phyloP scores from a whole-genome alignment of 805 yeast genomes.

The Pichia membranifaciens region DNA sequence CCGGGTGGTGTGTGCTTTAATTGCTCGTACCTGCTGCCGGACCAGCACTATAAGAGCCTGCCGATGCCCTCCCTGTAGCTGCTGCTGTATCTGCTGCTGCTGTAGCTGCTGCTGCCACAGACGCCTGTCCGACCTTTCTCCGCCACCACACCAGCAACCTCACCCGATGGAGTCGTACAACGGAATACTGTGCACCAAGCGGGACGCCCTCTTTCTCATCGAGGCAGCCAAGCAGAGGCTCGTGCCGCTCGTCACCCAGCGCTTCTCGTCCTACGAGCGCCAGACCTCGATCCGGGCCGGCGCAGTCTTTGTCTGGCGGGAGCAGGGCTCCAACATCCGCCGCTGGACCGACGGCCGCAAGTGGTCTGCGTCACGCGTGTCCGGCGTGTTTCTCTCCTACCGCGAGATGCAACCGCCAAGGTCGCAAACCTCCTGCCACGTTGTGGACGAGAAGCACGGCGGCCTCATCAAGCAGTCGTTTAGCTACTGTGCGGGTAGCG shows the following conservation, averaged over 20 bases:
- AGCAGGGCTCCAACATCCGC: conserved; percentile 61
- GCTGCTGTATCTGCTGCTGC: too few species aligned
- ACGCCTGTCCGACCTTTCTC: too few species aligned
- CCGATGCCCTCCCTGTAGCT: too few species aligned
- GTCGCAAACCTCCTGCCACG: conserved; percentile 17
- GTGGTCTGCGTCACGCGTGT: conserved; percentile 70
- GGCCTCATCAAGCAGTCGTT: conserved; percentile 65
- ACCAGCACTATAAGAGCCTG: too few species aligned
- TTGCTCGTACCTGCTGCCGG: too few species aligned
- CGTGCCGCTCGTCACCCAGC: conserved; percentile 52
- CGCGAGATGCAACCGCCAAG: conserved; percentile 47
- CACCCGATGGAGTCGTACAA: conserved; percentile 49
- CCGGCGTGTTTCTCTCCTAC: conserved; percentile 56
- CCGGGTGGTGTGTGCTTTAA: too few species aligned
- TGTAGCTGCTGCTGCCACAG: too few species aligned
- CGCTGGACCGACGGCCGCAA: conserved; percentile 75
- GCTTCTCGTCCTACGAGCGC: conserved; percentile 54
- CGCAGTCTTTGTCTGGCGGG: conserved; percentile 67
- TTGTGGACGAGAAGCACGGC: conserved; percentile 38
- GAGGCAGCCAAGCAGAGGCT: conserved; percentile 57
- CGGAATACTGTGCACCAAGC: conserved; percentile 51
- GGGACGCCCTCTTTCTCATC: conserved; percentile 58
- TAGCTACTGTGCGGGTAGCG: conserved; percentile 37
- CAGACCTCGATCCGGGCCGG: conserved; percentile 46
- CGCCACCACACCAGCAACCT: background rate